phyloP scores from a whole-genome alignment of 2,329 filamentous ascomycete genomes.

The Fusarium sp. region DNA sequence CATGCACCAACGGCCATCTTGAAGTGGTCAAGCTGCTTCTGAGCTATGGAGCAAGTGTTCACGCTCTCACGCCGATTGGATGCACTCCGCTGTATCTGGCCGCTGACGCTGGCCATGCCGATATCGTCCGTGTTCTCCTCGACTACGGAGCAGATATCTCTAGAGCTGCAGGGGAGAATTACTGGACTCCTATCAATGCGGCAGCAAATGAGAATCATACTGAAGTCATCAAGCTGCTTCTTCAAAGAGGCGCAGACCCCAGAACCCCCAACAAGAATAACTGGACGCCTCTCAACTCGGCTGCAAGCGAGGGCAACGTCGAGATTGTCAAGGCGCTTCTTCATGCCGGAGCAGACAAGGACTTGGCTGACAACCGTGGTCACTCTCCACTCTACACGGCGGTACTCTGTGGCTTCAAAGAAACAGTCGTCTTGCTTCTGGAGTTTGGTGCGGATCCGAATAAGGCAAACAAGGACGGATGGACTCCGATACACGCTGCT shows the following conservation, averaged over 20 bases:
- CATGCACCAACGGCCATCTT: not conserved
- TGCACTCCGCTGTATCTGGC: not conserved
- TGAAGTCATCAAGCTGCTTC: not conserved
- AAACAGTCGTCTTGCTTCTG: not conserved
- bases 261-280: not conserved
- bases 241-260: not conserved
- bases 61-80: not conserved
- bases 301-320: not conserved
- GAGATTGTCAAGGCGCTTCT: not conserved
- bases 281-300: not conserved
- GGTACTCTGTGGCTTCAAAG: conserved; percentile 1
- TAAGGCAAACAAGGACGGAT: conserved; percentile 1
- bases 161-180: not conserved
- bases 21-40: not conserved
- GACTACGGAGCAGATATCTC: not conserved
- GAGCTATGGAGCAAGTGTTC: not conserved
- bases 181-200: not conserved
- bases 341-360: not conserved
- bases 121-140: not conserved
- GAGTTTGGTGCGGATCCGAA: not conserved
- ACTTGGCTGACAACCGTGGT: not conserved
- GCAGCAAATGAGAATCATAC: not conserved
- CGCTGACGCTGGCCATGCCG: not conserved
- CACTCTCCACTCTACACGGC: not conserved
- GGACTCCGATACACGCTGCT: not conserved